phyloP scores from a whole-genome alignment of 2,329 filamentous ascomycete species.

The Xylariaceae sp. region DNA sequence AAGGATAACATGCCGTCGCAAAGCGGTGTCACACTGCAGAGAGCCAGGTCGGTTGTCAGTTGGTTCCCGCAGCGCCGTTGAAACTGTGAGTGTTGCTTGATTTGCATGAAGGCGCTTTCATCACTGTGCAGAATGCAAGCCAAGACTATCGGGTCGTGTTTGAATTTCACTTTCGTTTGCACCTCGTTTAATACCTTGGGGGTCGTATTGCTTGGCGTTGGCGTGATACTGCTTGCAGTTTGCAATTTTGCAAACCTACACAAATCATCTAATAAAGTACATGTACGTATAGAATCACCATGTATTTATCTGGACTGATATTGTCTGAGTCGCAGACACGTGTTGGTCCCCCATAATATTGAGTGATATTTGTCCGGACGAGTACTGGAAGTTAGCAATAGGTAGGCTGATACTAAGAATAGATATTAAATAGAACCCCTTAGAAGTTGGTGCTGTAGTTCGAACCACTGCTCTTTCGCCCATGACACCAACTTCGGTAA shows the following conservation, averaged over 20 bases:
- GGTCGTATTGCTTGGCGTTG: constrained; percentile 12
- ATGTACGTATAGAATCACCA: no score
- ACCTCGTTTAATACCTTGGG: constrained; percentile 17
- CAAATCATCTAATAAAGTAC: no score
- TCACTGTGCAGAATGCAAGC: constrained; percentile 27
- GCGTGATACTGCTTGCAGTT: no score
- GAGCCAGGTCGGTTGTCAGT: neutral
- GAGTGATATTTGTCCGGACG: no score
- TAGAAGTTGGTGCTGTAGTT: constrained; percentile 8
- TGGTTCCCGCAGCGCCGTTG: constrained; percentile 14
- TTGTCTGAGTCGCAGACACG: no score
- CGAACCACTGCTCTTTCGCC: constrained; percentile 5
- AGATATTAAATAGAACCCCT: neutral
- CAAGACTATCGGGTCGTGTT: constrained; percentile 16
- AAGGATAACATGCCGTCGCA: constrained; percentile 35
- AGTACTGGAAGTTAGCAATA: no score
- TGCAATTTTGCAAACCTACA: constrained; percentile 1
- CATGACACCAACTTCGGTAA: no score
- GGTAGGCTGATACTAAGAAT: constrained; percentile 13
- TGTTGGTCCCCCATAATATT: no score
- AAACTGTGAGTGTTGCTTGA: constrained; percentile 29
- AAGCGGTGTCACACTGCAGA: constrained; percentile 37
- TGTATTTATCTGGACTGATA: no score
- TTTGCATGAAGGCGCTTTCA: constrained; percentile 32
- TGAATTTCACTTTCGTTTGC: constrained; percentile 12